Base-by-base conservation (phyloP, 257 asterid species). In the Ilex aquifolium region DNA sequence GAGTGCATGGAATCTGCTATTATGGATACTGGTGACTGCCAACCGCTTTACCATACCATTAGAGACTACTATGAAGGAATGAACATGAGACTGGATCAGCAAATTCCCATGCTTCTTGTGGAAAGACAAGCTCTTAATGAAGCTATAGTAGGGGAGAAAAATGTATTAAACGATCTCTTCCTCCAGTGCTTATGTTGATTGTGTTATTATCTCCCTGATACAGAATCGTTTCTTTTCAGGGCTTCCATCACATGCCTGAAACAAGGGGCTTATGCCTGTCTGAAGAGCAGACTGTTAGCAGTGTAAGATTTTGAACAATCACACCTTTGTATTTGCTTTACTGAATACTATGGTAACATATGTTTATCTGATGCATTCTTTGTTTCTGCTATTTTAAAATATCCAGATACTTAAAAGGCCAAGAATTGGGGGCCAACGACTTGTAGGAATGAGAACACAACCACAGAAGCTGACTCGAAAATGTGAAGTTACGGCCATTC, bases 401-500 rank as follows among this genome's bases (percentile, higher is more conserved):
- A 36, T 36, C 14, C 79, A 94, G 99, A 82, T 93, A 63, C 74
- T 76, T 64, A 85, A 71, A 67, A 76, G 97, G 73, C 97, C 99
- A 49, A 83, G 84, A 76, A 73, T 94, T 71, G 96, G 88, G 53
- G 91, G 91, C 1, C 82, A 79, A 17, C 86, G 95, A 42, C 73
- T 90, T 32, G 80, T 88, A 42, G 97, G 93, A 63, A 72, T 90
- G 76, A 84, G 89, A 74, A 90, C 95, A 58, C 96, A 88, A 40
- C 88, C 86, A 4, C 95, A 94, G 66, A 94, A 86, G 80, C 90
- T 90, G 46, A 79, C 70, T 13, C 81, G 97, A 56, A 94, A 63
- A 80, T 87, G 95, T 67, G 97, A 90, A 65, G 99, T 94, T 77
- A 90, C 96, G 17, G 97, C 99, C 66, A 94, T 94, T 76, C 92